Evolutionary conservation across 441 rosid genomes (phyloP), one percentile per base, ranked within the genome.

Genomic region (Pelargonium myrrhifolium): DNA sequence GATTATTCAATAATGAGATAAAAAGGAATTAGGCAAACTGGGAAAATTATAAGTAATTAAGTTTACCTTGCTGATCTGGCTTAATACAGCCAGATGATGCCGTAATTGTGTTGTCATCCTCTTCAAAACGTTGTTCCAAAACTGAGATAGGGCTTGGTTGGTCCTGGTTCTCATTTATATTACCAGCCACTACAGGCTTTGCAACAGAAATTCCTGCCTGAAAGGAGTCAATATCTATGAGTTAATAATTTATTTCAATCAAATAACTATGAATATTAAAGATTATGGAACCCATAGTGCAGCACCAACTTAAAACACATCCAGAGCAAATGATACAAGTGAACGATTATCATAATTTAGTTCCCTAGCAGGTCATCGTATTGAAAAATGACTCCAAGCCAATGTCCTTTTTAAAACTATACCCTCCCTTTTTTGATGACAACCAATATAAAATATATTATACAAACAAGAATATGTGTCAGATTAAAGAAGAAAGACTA

Each of bases 141-240:
- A 94, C 99, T n/a, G 97, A 92, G 69, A 85, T 78, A 31, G 98
- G 99, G 74, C 98, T 94, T 31, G 94, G 97, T 74, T 94, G 97
- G 77, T 92, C 94, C 71, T 79, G 93, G 84, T 82, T 92, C 76
- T 84, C 96, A 64, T 72, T 79, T 28, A 67, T 64, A 77, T 64
- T 78, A 68, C 79, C 80, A 61, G 76, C 64, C 71, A 78, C 64
- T 53, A 65, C 58, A 62, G 79, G 76, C 75, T 83, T 91, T 11
- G 86, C 75, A 49, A 84, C 77, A 42, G 85, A 77, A 66, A 82
- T 47, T 39, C 75, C 85, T 39, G 71, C 86, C 97, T 93, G 82
- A 76, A 77, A 70, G 75, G 22, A 7, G 24, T 24, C 70, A 64
- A 58, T 45, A 63, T 7, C 10, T 18, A n/a, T 11, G 55, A 18